A percentile compares a stretch with the other conserved stretches of the same genome.
Conservation (phyloP, 2,329 filamentous ascomycete species). For the Penicillium paneum region DNA sequence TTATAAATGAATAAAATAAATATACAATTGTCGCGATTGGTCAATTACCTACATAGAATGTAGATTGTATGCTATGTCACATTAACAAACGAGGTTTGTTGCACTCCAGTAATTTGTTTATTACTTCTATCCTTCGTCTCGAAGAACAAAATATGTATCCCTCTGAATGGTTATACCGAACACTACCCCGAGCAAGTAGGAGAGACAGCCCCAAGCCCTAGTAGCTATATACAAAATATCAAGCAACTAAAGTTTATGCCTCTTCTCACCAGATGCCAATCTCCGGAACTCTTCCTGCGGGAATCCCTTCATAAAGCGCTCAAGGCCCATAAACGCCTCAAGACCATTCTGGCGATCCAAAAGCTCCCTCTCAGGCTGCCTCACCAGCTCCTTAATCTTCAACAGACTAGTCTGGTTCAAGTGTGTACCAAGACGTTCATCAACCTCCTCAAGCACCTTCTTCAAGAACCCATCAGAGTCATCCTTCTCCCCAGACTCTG, state of each 20-base stretch:
- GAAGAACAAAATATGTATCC: background rate
- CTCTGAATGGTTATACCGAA: too few relatives aligned
- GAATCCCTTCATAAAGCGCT: conserved; percentile 72
- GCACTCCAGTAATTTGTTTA: background rate
- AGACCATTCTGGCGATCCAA: conserved; percentile 74
- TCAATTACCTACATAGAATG: background rate
- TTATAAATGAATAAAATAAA: background rate
- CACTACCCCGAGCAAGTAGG: background rate
- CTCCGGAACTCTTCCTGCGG: conserved; percentile 87
- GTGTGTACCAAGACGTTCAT: conserved; percentile 75
- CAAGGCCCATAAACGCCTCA: conserved; percentile 82
- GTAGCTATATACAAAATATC: conserved; percentile 1
- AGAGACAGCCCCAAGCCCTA: background rate
- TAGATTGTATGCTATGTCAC: background rate
- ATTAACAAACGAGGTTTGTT: background rate
- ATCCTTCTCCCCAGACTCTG: conserved; percentile 53
- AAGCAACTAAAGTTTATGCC: conserved; percentile 72
- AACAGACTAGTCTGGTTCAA: conserved; percentile 74
- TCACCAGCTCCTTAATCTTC: conserved; percentile 80
- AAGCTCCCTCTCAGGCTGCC: conserved; percentile 66
- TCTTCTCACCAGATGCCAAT: conserved; percentile 83
- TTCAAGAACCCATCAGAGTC: conserved; percentile 67
- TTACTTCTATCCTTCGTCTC: background rate
- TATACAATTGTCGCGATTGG: background rate
- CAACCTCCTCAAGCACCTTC: conserved; percentile 72